These are phyloP conservation scores for Pseudopyrenochaeta lycopersici DNA, from an alignment of 2,329 filamentous ascomycete species.

Conservation along the genomic window DNA sequence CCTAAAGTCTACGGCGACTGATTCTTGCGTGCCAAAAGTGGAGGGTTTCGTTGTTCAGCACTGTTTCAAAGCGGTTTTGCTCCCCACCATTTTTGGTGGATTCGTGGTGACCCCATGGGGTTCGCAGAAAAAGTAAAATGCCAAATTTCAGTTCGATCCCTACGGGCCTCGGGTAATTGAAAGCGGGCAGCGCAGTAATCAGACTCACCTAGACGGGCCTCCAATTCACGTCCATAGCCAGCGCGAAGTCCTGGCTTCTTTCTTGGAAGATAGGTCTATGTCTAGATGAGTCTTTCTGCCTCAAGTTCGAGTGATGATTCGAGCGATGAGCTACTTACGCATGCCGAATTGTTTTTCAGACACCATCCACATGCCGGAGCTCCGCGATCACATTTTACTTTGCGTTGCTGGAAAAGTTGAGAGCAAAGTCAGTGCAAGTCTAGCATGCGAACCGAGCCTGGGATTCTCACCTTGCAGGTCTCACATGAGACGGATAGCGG, in stretches of 20 bases:
- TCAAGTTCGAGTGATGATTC: no score
- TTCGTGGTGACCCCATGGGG: background rate
- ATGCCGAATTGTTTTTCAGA: conserved; percentile 70
- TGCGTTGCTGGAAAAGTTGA: conserved; percentile 74
- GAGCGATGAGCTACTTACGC: conserved; percentile 49
- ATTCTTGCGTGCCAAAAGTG: background rate
- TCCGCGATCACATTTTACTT: conserved; percentile 74
- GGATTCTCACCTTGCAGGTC: conserved; percentile 48
- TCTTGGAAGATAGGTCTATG: conserved; percentile 69
- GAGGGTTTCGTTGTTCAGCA: no score
- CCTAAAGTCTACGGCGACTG: background rate
- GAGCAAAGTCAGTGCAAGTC: background rate
- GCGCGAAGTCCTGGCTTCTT: conserved; percentile 72
- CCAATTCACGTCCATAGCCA: conserved; percentile 70
- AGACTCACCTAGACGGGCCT: conserved; percentile 64
- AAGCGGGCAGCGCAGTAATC: background rate
- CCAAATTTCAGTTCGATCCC: background rate
- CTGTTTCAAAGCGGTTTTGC: background rate
- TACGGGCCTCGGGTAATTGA: conserved; percentile 13
- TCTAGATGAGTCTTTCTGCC: conserved; percentile 6
- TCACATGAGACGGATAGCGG: conserved; percentile 69
- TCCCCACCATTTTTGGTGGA: background rate
- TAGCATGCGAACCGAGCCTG: background rate
- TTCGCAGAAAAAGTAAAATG: background rate
- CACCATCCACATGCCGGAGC: conserved; percentile 81